These are phyloP conservation scores for Coprinopsis strossmayeri DNA, from an alignment of 768 basidiomycete species.

Conservation along the genomic window DNA sequence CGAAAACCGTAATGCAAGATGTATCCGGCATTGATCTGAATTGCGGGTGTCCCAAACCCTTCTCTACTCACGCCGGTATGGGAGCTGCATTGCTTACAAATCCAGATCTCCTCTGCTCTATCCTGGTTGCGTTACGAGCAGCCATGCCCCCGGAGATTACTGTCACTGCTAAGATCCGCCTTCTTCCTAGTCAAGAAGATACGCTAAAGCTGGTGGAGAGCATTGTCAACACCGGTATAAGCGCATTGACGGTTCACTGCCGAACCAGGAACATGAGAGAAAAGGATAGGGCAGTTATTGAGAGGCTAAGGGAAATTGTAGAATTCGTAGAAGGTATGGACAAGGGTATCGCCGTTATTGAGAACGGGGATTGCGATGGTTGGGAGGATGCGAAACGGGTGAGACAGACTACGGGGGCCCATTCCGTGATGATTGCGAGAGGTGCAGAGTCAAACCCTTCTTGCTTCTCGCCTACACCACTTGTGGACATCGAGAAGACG, in stretches of 20 bases:
- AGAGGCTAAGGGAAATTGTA: conserved; percentile 78
- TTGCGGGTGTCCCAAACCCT: conserved; percentile 96
- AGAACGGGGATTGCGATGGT: conserved; percentile 88
- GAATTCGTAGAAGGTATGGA: conserved; percentile 73
- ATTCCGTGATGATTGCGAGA: conserved; percentile 95
- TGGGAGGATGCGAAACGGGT: conserved; percentile 76
- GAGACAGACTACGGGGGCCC: conserved; percentile 71
- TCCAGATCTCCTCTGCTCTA: conserved; percentile 85
- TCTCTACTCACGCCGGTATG: conserved; percentile 93
- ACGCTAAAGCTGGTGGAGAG: conserved; percentile 86
- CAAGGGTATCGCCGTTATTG: conserved; percentile 78
- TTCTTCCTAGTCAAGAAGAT: conserved; percentile 80
- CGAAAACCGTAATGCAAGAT: conserved; percentile 78
- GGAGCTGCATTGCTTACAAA: conserved; percentile 92
- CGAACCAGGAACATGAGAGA: conserved; percentile 90
- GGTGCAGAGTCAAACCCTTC: conserved; percentile 91
- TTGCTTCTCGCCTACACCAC: conserved; percentile 68
- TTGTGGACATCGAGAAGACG: conserved; percentile 60
- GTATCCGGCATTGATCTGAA: conserved; percentile 95
- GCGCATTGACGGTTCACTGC: conserved; percentile 90
- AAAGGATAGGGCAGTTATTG: conserved; percentile 69
- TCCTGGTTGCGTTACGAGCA: conserved; percentile 70
- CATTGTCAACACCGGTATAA: conserved; percentile 84
- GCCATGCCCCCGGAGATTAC: conserved; percentile 73
- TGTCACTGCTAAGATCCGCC: conserved; percentile 90